These are phyloP conservation scores for Artemisia annua DNA, from an alignment of 129 eudicot genomes.

Conservation along the genomic window DNA sequence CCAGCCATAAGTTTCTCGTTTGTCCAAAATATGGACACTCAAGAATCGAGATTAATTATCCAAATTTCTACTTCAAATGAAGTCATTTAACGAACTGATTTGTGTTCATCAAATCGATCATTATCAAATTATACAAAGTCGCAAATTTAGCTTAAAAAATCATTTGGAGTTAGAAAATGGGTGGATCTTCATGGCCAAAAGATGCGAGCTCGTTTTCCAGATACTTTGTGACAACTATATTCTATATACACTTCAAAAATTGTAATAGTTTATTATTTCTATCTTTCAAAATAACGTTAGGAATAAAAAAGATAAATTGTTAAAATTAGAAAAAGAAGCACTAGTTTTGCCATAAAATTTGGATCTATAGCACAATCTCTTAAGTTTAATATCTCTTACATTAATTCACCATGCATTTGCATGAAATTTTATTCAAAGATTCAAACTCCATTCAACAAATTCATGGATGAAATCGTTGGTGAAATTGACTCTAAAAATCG, in stretches of 20 bases:
- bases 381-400: background rate
- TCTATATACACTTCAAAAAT: too few relatives aligned
- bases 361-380: constrained; percentile 19
- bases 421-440: constrained; percentile 6
- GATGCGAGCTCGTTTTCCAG: too few relatives aligned
- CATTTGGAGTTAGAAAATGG: too few relatives aligned
- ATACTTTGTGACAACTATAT: too few relatives aligned
- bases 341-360: constrained; percentile 8
- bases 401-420: background rate
- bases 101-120: background rate
- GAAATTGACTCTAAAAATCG: constrained; percentile 44
- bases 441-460: constrained; percentile 13
- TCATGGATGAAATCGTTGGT: constrained; percentile 48
- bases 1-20: too few relatives aligned
- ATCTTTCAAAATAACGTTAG: background rate
- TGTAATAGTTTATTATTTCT: too few relatives aligned
- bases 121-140: background rate
- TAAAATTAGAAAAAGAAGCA: constrained; percentile 15
- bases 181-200: too few relatives aligned
- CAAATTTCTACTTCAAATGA: too few relatives aligned
- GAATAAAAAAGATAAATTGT: background rate
- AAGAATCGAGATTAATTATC: too few relatives aligned
- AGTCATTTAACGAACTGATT: too few relatives aligned
- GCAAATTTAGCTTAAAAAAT: background rate
- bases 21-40: too few relatives aligned